Percentiles rank a stretch among this genome's conserved stretches.
These are phyloP conservation scores for Papiliotrema flavescens DNA, from an alignment of 1,284 basidiomycete species.

Conservation along the genomic window DNA sequence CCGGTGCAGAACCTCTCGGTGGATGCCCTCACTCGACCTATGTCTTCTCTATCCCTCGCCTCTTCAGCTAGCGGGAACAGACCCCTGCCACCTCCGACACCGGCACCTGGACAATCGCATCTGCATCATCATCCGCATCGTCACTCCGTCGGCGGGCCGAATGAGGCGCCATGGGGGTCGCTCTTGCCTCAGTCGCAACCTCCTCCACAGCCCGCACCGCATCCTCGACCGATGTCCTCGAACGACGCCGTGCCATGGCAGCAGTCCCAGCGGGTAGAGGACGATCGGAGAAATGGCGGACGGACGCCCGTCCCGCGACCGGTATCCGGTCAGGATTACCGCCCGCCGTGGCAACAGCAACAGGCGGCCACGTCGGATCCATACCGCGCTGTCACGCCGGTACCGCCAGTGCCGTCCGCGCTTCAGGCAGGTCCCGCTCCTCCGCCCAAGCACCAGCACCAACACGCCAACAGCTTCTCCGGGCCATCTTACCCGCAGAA, in stretches of 20 bases:
- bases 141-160: conserved; percentile 29
- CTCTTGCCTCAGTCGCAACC: conserved; percentile 24
- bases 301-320: conserved; percentile 13
- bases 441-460: conserved; percentile 1
- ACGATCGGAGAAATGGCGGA: conserved; percentile 5
- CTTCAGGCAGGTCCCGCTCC: conserved; percentile 2
- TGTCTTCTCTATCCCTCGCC: conserved; percentile 38
- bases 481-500: conserved; percentile 9
- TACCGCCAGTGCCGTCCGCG: conserved; percentile 7
- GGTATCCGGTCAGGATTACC: conserved; percentile 6
- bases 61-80: too few relatives aligned
- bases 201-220: conserved; percentile 15
- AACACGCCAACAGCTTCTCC: conserved; percentile 27
- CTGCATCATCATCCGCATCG: conserved; percentile 19
- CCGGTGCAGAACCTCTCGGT: conserved; percentile 11
- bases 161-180: conserved; percentile 33
- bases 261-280: conserved; percentile 5
- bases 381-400: not conserved
- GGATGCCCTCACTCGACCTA: conserved; percentile 32
- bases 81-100: conserved; percentile 11
- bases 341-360: not conserved
- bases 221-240: conserved; percentile 27
- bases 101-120: conserved; percentile 12
- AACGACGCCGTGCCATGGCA: conserved; percentile 10
- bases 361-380: too few relatives aligned